Evolutionary conservation across 2,329 filamentous ascomycete species (phyloP).

Genomic region (Lecanicillium sp.): DNA sequence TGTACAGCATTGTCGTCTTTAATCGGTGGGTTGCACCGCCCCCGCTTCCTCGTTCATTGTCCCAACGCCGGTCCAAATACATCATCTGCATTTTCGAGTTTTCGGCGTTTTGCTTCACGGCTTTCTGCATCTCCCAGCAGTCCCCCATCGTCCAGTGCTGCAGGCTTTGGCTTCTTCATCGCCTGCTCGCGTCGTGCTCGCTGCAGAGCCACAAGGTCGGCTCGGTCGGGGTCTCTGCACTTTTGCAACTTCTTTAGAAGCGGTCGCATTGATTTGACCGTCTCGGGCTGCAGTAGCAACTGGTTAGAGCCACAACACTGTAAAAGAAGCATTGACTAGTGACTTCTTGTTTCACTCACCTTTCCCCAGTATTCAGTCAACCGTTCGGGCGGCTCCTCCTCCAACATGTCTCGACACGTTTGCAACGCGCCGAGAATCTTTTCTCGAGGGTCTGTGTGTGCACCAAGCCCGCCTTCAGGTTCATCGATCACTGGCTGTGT

Average conservation of each 20-base stretch:
- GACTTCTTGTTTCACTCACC: constrained; percentile 25
- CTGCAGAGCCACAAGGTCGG: constrained; percentile 63
- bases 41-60: neutral
- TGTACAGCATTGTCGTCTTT: no score
- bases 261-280: constrained; percentile 39
- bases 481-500: constrained; percentile 20
- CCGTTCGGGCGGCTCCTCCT: constrained; percentile 48
- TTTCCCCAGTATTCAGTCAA: constrained; percentile 47
- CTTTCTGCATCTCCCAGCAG: constrained; percentile 36
- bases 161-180: constrained; percentile 34
- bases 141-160: constrained; percentile 29
- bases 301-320: constrained; percentile 23
- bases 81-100: constrained; percentile 34
- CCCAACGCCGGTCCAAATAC: constrained; percentile 37
- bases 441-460: constrained; percentile 25
- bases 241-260: constrained; percentile 63
- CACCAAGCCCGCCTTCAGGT: constrained; percentile 15
- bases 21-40: no score
- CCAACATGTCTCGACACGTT: constrained; percentile 45
- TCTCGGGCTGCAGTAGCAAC: constrained; percentile 31
- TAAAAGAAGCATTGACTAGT: no score
- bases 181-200: constrained; percentile 52
- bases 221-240: constrained; percentile 67
- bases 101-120: constrained; percentile 38
- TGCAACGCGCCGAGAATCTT: constrained; percentile 43